Percentiles rank a stretch among this genome's conserved stretches.
These are phyloP conservation scores for Populus alba DNA, from an alignment of 345 rosid species.

Conservation along the genomic window DNA sequence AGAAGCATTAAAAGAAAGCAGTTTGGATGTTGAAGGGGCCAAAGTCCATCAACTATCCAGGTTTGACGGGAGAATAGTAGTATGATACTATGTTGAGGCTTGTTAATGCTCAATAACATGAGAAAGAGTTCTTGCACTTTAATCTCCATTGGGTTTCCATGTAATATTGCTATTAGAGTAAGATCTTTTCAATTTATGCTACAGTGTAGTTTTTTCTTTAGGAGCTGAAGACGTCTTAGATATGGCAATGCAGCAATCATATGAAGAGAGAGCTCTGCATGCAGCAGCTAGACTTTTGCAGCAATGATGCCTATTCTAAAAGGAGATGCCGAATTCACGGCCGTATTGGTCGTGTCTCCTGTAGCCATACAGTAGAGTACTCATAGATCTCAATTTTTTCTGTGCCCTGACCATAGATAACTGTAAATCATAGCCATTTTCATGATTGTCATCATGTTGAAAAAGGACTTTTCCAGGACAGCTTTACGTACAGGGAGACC, in stretches of 20 bases:
- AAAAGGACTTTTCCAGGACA: too few relatives aligned
- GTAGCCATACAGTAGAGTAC: too few relatives aligned
- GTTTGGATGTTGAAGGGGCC: slow-evolving; percentile 13
- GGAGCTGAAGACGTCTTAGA: background rate
- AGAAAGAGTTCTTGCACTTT: background rate
- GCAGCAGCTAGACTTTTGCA: background rate
- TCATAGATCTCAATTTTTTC: too few relatives aligned
- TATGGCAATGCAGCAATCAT: background rate
- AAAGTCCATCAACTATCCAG: background rate
- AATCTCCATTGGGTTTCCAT: background rate
- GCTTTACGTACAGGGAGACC: too few relatives aligned
- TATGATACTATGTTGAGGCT: background rate
- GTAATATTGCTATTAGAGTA: background rate
- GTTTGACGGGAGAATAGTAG: background rate
- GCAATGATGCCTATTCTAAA: background rate
- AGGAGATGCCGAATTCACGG: background rate
- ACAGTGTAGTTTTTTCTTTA: background rate
- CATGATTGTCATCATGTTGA: too few relatives aligned
- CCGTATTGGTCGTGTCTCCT: background rate
- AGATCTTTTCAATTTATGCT: too few relatives aligned
- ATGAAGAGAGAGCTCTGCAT: background rate
- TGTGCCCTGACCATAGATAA: too few relatives aligned
- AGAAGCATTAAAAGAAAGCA: slow-evolving; percentile 5
- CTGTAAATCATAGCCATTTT: too few relatives aligned
- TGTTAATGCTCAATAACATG: background rate